Evolutionary conservation across 208 protist species (phyloP).

Genomic region (Trypanosomatidae sp.): DNA sequence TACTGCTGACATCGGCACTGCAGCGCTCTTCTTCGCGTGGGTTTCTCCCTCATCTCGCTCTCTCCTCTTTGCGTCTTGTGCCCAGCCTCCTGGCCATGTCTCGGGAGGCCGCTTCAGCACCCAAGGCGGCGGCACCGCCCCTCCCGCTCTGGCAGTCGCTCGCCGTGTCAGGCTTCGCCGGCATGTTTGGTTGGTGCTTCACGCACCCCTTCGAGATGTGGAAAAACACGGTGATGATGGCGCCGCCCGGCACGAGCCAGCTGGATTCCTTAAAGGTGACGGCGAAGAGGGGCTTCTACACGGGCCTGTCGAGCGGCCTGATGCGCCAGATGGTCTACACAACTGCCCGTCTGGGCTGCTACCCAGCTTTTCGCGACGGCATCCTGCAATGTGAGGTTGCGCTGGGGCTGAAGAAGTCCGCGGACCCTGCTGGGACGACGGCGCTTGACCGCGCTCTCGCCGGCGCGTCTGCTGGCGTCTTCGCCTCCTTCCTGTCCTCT

Average conservation of each 20-base stretch:
- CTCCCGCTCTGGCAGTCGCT: conserved; percentile 67
- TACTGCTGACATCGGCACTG: not conserved
- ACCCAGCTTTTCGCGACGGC: conserved; percentile 87
- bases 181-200: conserved; percentile 90
- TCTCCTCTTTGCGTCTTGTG: not conserved
- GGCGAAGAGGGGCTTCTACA: conserved; percentile 73
- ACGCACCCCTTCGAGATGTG: conserved; percentile 94
- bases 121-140: conserved; percentile 18
- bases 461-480: conserved; percentile 73
- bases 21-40: not conserved
- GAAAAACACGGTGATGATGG: conserved; percentile 92
- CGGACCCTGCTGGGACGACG: conserved; percentile 54
- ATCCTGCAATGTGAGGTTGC: conserved; percentile 52
- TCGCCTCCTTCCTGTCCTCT: conserved; percentile 85
- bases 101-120: not conserved
- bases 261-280: conserved; percentile 44
- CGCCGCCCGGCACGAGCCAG: conserved; percentile 52
- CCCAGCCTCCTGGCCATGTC: not conserved
- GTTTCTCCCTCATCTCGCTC: not conserved
- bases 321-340: conserved; percentile 92
- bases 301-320: conserved; percentile 76
- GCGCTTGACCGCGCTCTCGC: conserved; percentile 76
- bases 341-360: conserved; percentile 85
- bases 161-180: conserved; percentile 71
- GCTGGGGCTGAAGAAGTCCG: conserved; percentile 36